Evolutionary conservation across 2,329 filamentous ascomycete species (phyloP).

Genomic region (Colletotrichum eleusines): DNA sequence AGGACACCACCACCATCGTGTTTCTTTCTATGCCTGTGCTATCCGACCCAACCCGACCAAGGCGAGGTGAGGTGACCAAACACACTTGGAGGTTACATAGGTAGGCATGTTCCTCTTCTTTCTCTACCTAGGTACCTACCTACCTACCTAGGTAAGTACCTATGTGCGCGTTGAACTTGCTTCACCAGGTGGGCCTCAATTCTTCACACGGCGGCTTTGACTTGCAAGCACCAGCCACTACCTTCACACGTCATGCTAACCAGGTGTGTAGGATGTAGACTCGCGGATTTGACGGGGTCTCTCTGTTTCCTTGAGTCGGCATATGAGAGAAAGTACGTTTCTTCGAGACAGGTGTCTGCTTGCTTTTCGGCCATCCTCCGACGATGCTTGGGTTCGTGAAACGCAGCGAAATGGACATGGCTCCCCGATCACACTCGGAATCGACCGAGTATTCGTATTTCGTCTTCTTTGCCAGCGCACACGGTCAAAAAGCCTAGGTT

Average conservation of each 20-base stretch:
- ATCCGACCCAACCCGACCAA: background rate
- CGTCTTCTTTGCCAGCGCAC: conserved; percentile 19
- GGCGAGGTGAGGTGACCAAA: background rate
- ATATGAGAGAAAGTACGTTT: background rate
- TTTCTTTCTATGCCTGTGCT: conserved; percentile 10
- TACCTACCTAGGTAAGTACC: background rate
- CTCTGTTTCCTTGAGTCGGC: conserved; percentile 20
- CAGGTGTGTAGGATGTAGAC: background rate
- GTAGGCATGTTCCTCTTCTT: background rate
- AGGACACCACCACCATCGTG: background rate
- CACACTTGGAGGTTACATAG: background rate
- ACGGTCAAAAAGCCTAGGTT: conserved; percentile 27
- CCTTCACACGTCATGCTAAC: background rate
- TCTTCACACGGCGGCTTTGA: conserved; percentile 10
- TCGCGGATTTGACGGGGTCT: conserved; percentile 10
- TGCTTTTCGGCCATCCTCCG: conserved; percentile 28
- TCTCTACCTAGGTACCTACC: background rate
- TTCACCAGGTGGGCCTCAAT: background rate
- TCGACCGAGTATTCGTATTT: conserved; percentile 7
- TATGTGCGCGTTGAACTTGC: too few species aligned
- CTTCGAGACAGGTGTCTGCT: conserved; percentile 21
- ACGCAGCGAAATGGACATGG: conserved; percentile 2
- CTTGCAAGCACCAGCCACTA: conserved; percentile 20
- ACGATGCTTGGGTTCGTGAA: background rate
- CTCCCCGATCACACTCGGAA: background rate